These are phyloP conservation scores for Aspergillus pseudoviridinutans DNA, from an alignment of 2,329 filamentous ascomycete genomes.

Conservation along the genomic window DNA sequence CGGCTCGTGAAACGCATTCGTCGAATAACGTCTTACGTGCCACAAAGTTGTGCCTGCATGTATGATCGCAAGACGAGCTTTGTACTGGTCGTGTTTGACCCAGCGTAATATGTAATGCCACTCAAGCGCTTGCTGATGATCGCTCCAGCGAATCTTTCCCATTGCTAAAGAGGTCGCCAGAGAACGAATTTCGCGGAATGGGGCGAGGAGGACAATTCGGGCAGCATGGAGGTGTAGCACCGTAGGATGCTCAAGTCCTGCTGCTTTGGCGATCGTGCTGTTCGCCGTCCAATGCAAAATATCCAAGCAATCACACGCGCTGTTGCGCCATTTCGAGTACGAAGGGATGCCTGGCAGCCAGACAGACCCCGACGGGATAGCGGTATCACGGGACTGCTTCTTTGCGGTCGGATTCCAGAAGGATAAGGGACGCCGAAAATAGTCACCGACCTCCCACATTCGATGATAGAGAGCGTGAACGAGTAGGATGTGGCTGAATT, in stretches of 20 bases:
- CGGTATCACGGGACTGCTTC: conserved; percentile 33
- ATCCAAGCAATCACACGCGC: conserved; percentile 47
- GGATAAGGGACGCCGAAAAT: conserved; percentile 44
- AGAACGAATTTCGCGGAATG: conserved; percentile 44
- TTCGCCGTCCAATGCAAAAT: conserved; percentile 58
- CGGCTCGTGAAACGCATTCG: conserved; percentile 48
- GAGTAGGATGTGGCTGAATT: conserved; percentile 48
- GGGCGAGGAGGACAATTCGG: conserved; percentile 50
- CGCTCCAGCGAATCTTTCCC: conserved; percentile 27
- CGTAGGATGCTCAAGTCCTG: conserved; percentile 52
- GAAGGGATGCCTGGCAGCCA: conserved; percentile 48
- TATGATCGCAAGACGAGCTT: conserved; percentile 54
- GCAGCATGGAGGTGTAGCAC: conserved; percentile 55
- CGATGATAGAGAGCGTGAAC: conserved; percentile 50
- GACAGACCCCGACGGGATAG: conserved; percentile 33
- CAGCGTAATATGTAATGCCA: conserved; percentile 47
- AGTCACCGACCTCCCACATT: conserved; percentile 47
- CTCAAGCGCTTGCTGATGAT: conserved; percentile 26
- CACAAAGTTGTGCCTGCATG: conserved; percentile 52
- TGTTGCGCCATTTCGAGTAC: conserved; percentile 46
- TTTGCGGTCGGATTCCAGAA: conserved; percentile 44
- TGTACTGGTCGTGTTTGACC: conserved; percentile 51
- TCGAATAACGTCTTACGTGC: conserved; percentile 50
- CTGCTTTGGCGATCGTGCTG: conserved; percentile 45
- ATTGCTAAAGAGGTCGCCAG: conserved; percentile 38